phyloP scores from a whole-genome alignment of 306 rosid species.

The Quercus gilva region DNA sequence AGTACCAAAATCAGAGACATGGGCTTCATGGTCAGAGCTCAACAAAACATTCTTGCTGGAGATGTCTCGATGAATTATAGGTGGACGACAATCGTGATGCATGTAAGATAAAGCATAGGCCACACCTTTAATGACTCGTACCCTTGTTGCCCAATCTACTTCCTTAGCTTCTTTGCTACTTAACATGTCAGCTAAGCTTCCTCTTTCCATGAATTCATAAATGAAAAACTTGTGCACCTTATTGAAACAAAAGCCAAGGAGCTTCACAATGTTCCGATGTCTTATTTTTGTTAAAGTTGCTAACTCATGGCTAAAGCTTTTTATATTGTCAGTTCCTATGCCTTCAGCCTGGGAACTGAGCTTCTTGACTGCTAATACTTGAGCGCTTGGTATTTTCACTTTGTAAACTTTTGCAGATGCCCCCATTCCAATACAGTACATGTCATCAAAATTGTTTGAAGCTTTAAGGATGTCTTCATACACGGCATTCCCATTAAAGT shows the following conservation, averaged over 20 bases:
- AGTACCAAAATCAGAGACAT: background rate
- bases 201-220: slow-evolving; percentile 27
- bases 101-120: slow-evolving; percentile 10
- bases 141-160: slow-evolving; percentile 8
- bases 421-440: slow-evolving; percentile 20
- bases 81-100: background rate
- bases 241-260: slow-evolving; percentile 16
- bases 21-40: background rate
- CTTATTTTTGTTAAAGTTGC: slow-evolving; percentile 15
- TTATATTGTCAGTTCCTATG: background rate
- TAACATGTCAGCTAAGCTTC: slow-evolving; percentile 16
- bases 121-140: slow-evolving; percentile 5
- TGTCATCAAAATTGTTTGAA: slow-evolving; percentile 11
- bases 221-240: slow-evolving; percentile 8
- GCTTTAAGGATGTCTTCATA: slow-evolving; percentile 19
- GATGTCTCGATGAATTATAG: background rate
- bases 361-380: slow-evolving; percentile 31
- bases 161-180: slow-evolving; percentile 15
- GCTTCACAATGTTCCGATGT: slow-evolving; percentile 27
- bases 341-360: slow-evolving; percentile 7
- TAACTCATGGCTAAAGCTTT: slow-evolving; percentile 17
- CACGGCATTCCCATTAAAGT: slow-evolving; percentile 22
- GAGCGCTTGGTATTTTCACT: slow-evolving; percentile 8
- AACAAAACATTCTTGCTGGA: background rate
- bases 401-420: slow-evolving; percentile 24